Conservation (phyloP, 1,284 basidiomycete genomes). For the Cronartium quercuum region DNA sequence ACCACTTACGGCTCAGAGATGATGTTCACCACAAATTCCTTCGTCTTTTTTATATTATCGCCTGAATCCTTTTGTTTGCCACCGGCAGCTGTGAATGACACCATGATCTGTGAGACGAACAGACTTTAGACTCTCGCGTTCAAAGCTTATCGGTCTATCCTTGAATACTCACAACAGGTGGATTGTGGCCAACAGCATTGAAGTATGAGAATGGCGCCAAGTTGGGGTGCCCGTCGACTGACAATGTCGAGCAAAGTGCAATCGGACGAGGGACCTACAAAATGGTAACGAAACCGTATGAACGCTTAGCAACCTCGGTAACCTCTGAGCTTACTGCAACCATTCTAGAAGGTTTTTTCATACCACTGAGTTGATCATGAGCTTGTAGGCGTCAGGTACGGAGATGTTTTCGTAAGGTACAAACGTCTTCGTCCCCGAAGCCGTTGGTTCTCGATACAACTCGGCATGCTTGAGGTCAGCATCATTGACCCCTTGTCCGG, state of each 20-base stretch:
- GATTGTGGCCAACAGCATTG: slow-evolving; percentile 56
- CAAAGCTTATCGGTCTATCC: slow-evolving; percentile 46
- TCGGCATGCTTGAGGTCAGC: background rate
- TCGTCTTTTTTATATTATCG: slow-evolving; percentile 61
- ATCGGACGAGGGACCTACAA: slow-evolving; percentile 60
- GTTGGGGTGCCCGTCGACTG: slow-evolving; percentile 58
- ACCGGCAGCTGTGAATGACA: slow-evolving; percentile 36
- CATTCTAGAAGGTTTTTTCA: background rate
- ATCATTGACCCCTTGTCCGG: slow-evolving; percentile 56
- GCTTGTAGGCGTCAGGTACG: slow-evolving; percentile 16
- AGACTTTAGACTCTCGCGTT: too few species aligned
- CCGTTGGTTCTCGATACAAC: background rate
- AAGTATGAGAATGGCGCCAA: slow-evolving; percentile 57
- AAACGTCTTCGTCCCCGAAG: slow-evolving; percentile 6
- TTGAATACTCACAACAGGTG: slow-evolving; percentile 56
- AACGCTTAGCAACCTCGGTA: background rate
- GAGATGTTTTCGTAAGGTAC: slow-evolving; percentile 18
- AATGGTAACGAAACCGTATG: background rate
- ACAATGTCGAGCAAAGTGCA: slow-evolving; percentile 64
- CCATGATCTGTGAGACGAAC: slow-evolving; percentile 18
- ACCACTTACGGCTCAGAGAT: slow-evolving; percentile 58
- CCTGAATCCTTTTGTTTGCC: slow-evolving; percentile 61
- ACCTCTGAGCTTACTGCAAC: slow-evolving; percentile 45
- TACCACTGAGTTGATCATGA: slow-evolving; percentile 33
- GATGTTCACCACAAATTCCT: slow-evolving; percentile 68